phyloP scores from a whole-genome alignment of 805 yeast species.

The Barnettozyma wickerhamii region DNA sequence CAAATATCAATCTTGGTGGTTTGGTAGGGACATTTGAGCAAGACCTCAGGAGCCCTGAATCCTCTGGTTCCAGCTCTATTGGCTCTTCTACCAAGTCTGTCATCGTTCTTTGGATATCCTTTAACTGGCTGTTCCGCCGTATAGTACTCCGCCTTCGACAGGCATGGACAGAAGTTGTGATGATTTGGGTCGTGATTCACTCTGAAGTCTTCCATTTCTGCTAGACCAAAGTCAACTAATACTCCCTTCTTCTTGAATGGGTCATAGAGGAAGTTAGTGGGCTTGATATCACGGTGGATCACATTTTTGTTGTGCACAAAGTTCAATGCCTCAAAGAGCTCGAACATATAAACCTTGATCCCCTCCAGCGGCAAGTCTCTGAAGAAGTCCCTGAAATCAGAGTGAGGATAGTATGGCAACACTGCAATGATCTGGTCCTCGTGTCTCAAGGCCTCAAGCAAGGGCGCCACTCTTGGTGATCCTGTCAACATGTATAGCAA shows the following conservation, averaged over 20 bases:
- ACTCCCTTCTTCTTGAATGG: constrained; percentile 48
- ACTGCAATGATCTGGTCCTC: constrained; percentile 94
- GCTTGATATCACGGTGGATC: constrained; percentile 77
- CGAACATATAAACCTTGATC: constrained; percentile 74
- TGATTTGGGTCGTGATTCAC: constrained; percentile 22
- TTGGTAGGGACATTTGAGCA: constrained; percentile 43
- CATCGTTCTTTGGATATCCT: constrained; percentile 86
- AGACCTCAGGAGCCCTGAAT: constrained; percentile 79
- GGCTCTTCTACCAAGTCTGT: constrained; percentile 85
- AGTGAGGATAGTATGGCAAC: constrained; percentile 84
- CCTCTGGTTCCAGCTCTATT: constrained; percentile 95
- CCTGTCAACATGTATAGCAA: constrained; percentile 67
- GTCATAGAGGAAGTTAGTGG: constrained; percentile 65
- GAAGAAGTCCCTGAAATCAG: constrained; percentile 85
- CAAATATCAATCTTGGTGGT: constrained; percentile 76
- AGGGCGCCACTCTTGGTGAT: constrained; percentile 75
- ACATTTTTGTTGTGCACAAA: constrained; percentile 64
- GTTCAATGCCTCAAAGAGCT: constrained; percentile 67
- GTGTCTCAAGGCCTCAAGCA: constrained; percentile 79
- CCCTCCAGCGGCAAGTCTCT: constrained; percentile 76
- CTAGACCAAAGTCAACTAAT: constrained; percentile 78
- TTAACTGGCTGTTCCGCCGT: constrained; percentile 30
- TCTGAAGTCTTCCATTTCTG: constrained; percentile 41
- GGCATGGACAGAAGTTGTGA: constrained; percentile 51
- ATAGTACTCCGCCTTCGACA: constrained; percentile 25